These are phyloP conservation scores for Calocybe indica DNA, from an alignment of 768 basidiomycete genomes.

Conservation along the genomic window DNA sequence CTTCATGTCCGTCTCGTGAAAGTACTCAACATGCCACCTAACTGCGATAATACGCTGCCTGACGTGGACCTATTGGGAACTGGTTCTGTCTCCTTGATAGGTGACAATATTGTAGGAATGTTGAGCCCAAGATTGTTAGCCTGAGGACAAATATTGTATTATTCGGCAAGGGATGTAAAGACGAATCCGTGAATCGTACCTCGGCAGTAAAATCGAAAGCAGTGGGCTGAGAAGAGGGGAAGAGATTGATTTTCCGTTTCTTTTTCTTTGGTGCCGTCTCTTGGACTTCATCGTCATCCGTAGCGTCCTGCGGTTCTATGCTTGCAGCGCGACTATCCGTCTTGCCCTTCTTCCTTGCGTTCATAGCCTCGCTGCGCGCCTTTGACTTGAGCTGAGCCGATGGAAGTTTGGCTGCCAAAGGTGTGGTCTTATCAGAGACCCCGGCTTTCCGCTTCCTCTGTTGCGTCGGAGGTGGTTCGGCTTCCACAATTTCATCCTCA, in stretches of 20 bases:
- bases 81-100: constrained; percentile 50
- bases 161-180: not conserved
- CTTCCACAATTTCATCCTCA: constrained; percentile 12
- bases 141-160: constrained; percentile 13
- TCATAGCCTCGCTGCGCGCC: not conserved
- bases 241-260: constrained; percentile 66
- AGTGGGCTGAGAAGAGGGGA: constrained; percentile 33
- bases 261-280: constrained; percentile 48
- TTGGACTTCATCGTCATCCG: constrained; percentile 16
- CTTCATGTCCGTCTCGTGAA: constrained; percentile 8
- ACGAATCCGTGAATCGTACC: constrained; percentile 18
- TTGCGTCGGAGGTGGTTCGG: constrained; percentile 5
- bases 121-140: constrained; percentile 38
- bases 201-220: constrained; percentile 40
- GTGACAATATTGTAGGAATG: constrained; percentile 65
- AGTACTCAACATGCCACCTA: constrained; percentile 17
- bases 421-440: constrained; percentile 10
- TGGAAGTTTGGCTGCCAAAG: constrained; percentile 7
- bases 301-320: constrained; percentile 10
- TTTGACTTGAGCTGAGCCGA: constrained; percentile 12
- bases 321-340: constrained; percentile 10
- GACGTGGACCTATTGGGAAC: constrained; percentile 42
- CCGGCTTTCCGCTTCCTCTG: constrained; percentile 22
- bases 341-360: constrained; percentile 1
- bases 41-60: constrained; percentile 19